phyloP scores from a whole-genome alignment of 768 basidiomycete genomes.

The Russula lepida region DNA sequence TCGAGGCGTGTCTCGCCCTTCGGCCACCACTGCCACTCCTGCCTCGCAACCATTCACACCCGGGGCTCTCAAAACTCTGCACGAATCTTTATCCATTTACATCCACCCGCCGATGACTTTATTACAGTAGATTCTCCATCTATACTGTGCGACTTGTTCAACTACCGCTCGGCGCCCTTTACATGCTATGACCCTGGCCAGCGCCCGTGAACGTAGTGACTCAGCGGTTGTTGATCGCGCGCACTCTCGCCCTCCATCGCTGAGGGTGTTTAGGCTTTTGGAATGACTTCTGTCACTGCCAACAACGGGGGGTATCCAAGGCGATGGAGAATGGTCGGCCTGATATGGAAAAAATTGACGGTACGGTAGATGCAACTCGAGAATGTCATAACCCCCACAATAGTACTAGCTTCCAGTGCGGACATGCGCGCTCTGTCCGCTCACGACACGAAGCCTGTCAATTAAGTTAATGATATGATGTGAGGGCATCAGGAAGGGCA shows the following conservation, averaged over 20 bases:
- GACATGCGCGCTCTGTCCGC: neutral
- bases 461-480: neutral
- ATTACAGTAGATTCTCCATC: conserved; percentile 73
- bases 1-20: conserved; percentile 7
- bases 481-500: neutral
- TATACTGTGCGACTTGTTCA: conserved; percentile 52
- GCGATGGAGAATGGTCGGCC: conserved; percentile 47
- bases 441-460: neutral
- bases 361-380: conserved; percentile 45
- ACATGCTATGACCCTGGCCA: conserved; percentile 37
- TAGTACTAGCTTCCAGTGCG: neutral
- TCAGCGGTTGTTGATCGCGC: conserved; percentile 51
- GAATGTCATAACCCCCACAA: neutral
- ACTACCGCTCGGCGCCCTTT: conserved; percentile 65
- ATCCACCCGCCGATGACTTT: conserved; percentile 56
- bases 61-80: neutral
- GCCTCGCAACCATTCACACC: conserved; percentile 39
- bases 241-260: conserved; percentile 53
- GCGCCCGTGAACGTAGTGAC: conserved; percentile 71
- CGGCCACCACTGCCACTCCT: conserved; percentile 32
- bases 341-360: conserved; percentile 58
- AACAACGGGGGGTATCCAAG: conserved; percentile 41
- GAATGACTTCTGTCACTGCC: conserved; percentile 46
- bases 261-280: conserved; percentile 45
- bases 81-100: neutral